Evolutionary conservation across 495 filamentous ascomycete genomes (phyloP).

Genomic region (Hyaloscypha hepaticicola): DNA sequence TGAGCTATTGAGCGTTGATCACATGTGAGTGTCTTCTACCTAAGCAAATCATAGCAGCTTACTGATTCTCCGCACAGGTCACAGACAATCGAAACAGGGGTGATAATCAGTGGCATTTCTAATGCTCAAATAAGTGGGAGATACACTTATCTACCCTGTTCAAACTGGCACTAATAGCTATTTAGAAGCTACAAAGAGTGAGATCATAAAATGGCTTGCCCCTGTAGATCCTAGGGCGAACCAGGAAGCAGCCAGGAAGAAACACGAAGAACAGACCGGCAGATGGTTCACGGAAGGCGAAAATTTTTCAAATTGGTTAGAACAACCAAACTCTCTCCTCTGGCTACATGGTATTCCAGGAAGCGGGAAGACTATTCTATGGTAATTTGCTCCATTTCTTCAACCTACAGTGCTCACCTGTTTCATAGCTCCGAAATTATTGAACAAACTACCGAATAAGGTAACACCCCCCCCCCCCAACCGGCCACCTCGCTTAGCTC

Average conservation of each 20-base stretch:
- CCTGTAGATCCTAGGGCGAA: constrained; percentile 28
- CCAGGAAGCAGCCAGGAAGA: constrained; percentile 20
- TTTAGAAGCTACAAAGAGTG: background rate
- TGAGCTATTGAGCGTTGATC: background rate
- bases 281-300: constrained; percentile 33
- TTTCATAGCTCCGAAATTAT: background rate
- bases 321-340: constrained; percentile 20
- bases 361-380: constrained; percentile 37
- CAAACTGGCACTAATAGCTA: background rate
- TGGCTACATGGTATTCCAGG: constrained; percentile 42
- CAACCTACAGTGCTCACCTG: background rate
- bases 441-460: constrained; percentile 15
- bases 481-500: too few species aligned
- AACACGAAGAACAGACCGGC: constrained; percentile 29
- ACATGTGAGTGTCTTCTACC: background rate
- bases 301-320: constrained; percentile 29
- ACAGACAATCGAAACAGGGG: too few species aligned
- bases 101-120: too few species aligned
- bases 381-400: background rate
- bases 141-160: background rate
- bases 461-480: too few species aligned
- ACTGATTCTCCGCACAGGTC: too few species aligned
- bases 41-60: background rate
- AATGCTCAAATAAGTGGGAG: background rate
- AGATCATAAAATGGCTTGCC: constrained; percentile 24